phyloP scores from a whole-genome alignment of 192 early-diverging fungal genomes.

The Umbelopsis sp. region DNA sequence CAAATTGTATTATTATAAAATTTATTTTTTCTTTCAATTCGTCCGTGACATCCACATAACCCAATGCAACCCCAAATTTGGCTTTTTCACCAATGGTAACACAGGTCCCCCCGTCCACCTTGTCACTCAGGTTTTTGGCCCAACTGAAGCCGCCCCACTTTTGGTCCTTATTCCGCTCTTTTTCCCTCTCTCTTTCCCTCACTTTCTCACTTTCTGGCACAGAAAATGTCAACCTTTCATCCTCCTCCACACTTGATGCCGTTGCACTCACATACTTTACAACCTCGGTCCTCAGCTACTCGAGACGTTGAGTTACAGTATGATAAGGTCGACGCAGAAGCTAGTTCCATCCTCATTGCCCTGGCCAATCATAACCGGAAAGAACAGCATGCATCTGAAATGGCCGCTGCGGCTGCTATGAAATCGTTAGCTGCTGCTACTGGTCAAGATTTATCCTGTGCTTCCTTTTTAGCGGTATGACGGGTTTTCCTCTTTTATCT shows the following conservation, averaged over 20 bases:
- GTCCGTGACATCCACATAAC: no score
- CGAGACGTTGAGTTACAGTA: conserved; percentile 32
- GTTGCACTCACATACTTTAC: conserved; percentile 15
- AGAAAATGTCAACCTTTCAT: conserved; percentile 16
- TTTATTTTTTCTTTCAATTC: no score
- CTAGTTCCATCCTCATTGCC: conserved; percentile 35
- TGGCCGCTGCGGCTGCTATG: conserved; percentile 14
- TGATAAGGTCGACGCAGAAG: conserved; percentile 38
- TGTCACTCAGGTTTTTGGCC: neutral
- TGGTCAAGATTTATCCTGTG: conserved; percentile 13
- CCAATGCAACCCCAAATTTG: neutral
- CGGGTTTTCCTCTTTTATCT: neutral
- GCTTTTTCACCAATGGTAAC: conserved; percentile 16
- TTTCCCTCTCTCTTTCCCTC: neutral
- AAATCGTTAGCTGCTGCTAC: conserved; percentile 14
- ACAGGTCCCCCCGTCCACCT: conserved; percentile 5
- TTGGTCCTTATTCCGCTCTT: neutral
- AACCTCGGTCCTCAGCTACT: conserved; percentile 32
- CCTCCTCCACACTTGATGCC: conserved; percentile 16
- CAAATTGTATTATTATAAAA: no score
- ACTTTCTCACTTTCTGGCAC: neutral
- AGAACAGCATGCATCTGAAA: conserved; percentile 19
- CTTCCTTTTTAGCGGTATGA: conserved; percentile 1
- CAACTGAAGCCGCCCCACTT: neutral
- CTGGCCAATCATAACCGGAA: conserved; percentile 32